Conservation (phyloP, 352 stramenopile genomes). For the Lagenidium giganteum region DNA sequence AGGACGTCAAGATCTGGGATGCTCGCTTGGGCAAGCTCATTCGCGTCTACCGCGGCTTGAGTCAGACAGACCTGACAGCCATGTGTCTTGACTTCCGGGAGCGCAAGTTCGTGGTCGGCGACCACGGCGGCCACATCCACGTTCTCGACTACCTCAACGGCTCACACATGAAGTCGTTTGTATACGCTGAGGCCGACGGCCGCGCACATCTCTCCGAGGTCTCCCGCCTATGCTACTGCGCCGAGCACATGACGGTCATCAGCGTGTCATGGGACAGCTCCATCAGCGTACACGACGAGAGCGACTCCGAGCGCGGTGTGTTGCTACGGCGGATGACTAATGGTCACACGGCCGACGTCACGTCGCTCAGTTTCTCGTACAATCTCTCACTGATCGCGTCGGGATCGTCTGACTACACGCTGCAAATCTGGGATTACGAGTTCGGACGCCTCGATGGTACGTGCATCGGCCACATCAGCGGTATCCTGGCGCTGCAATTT, state of each 20-base stretch:
- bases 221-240: slow-evolving; percentile 73
- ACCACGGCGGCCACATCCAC: slow-evolving; percentile 74
- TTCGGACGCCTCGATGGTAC: slow-evolving; percentile 72
- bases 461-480: slow-evolving; percentile 68
- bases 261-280: slow-evolving; percentile 75
- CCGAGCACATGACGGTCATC: slow-evolving; percentile 83
- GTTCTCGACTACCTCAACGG: slow-evolving; percentile 87
- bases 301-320: slow-evolving; percentile 70
- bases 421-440: slow-evolving; percentile 87
- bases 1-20: slow-evolving; percentile 87
- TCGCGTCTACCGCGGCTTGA: slow-evolving; percentile 72
- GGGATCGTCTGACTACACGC: slow-evolving; percentile 55
- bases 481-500: slow-evolving; percentile 61
- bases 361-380: slow-evolving; percentile 65
- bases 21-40: slow-evolving; percentile 70
- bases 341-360: slow-evolving; percentile 76
- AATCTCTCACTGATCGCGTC: slow-evolving; percentile 75
- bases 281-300: slow-evolving; percentile 84
- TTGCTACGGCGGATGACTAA: slow-evolving; percentile 64
- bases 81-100: slow-evolving; percentile 78
- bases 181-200: slow-evolving; percentile 56
- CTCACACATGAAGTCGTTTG: slow-evolving; percentile 83
- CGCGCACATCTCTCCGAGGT: slow-evolving; percentile 72
- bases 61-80: slow-evolving; percentile 65
- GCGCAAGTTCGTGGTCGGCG: slow-evolving; percentile 83